These are phyloP conservation scores for Colletotrichum sp. DNA, from an alignment of 2,329 filamentous ascomycete genomes.

Conservation along the genomic window DNA sequence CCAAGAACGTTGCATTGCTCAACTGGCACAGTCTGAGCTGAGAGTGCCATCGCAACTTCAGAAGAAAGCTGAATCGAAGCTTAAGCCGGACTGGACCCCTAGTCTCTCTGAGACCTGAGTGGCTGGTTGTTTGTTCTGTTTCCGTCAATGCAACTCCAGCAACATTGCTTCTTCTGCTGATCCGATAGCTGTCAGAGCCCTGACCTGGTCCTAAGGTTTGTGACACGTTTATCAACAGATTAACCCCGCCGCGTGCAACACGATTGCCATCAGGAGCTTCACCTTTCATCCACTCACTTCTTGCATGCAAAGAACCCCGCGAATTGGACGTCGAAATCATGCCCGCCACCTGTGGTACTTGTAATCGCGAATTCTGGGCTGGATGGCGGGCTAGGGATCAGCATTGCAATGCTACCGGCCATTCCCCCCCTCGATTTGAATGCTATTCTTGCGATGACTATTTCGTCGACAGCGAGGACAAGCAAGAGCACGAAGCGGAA, in stretches of 20 bases:
- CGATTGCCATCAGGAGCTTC: neutral
- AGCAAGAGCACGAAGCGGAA: neutral
- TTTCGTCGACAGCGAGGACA: slow-evolving; percentile 25
- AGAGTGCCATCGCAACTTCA: neutral
- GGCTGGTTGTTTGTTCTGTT: neutral
- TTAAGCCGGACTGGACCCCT: neutral
- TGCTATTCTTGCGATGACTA: slow-evolving; percentile 29
- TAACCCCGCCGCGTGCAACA: neutral
- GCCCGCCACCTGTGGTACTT: slow-evolving; percentile 26
- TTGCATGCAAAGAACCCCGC: neutral
- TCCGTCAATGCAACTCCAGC: neutral
- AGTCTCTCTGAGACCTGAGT: neutral
- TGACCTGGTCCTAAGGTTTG: neutral
- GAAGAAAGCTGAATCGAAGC: neutral
- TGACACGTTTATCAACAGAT: neutral
- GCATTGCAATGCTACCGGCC: slow-evolving; percentile 30
- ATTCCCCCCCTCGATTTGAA: slow-evolving; percentile 26
- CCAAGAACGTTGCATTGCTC: neutral
- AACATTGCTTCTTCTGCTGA: neutral
- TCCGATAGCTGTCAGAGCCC: neutral
- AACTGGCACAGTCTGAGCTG: neutral
- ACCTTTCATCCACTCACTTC: neutral
- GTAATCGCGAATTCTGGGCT: slow-evolving; percentile 25
- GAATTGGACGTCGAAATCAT: neutral
- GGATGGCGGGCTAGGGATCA: slow-evolving; percentile 27